Conservation (phyloP, 2,329 filamentous ascomycete species). For the Aspergillus sp. region DNA sequence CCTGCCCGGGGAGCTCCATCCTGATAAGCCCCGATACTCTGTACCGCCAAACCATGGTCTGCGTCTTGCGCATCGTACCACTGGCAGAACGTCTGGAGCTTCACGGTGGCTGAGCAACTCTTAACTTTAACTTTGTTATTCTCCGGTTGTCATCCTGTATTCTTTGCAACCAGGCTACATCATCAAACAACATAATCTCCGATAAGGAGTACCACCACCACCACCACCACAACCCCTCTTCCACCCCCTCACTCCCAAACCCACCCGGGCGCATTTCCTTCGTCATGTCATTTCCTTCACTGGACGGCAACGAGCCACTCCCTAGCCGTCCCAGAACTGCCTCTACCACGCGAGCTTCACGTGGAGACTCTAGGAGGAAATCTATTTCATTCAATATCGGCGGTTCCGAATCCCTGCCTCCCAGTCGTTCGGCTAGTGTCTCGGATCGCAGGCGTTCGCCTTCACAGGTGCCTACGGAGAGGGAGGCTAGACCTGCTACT, state of each 20-base stretch:
- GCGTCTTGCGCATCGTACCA: slow-evolving; percentile 24
- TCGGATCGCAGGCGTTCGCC: slow-evolving; percentile 30
- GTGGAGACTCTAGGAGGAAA: slow-evolving; percentile 31
- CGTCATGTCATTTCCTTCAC: slow-evolving; percentile 16
- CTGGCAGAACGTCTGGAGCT: slow-evolving; percentile 30
- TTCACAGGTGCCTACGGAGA: slow-evolving; percentile 25
- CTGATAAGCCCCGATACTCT: background rate
- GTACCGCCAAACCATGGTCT: slow-evolving; percentile 27
- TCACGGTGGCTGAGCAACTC: slow-evolving; percentile 29
- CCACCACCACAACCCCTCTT: background rate
- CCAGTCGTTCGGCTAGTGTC: slow-evolving; percentile 29
- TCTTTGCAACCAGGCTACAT: no score
- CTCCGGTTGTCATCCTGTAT: background rate
- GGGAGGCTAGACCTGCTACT: slow-evolving; percentile 22
- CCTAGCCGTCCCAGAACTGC: slow-evolving; percentile 14
- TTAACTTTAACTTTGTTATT: slow-evolving; percentile 3
- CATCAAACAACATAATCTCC: background rate
- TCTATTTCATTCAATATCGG: slow-evolving; percentile 44
- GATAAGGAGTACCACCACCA: background rate
- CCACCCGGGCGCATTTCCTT: background rate
- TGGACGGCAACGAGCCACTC: slow-evolving; percentile 12
- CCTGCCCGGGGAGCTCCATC: slow-evolving; percentile 3
- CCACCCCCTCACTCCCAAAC: background rate
- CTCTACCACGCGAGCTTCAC: slow-evolving; percentile 21
- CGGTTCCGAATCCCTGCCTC: slow-evolving; percentile 29